Evolutionary conservation across 2,329 filamentous ascomycete genomes (phyloP).

Genomic region (Aspergillus amoenus): DNA sequence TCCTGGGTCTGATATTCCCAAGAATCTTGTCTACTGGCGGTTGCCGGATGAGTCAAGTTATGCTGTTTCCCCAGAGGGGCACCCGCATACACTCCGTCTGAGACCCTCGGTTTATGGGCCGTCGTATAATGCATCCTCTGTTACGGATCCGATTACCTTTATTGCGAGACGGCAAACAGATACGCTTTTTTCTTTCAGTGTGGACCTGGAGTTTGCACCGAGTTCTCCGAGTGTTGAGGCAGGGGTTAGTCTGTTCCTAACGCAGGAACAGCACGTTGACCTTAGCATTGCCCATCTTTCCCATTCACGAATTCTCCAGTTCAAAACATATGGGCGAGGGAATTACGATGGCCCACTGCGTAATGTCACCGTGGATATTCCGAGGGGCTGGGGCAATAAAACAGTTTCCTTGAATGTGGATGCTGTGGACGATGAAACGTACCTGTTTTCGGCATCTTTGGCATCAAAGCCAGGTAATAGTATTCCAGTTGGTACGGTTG

Average conservation of each 20-base stretch:
- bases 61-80: constrained; percentile 44
- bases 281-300: constrained; percentile 11
- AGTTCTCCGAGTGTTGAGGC: constrained; percentile 9
- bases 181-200: constrained; percentile 17
- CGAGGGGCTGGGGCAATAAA: neutral
- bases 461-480: neutral
- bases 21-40: constrained; percentile 59
- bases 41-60: constrained; percentile 49
- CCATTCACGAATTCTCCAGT: neutral
- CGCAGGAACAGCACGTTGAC: constrained; percentile 21
- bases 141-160: constrained; percentile 11
- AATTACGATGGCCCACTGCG: constrained; percentile 4
- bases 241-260: constrained; percentile 19
- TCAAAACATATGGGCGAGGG: neutral
- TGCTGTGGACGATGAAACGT: constrained; percentile 1
- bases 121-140: constrained; percentile 46
- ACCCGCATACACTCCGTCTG: constrained; percentile 48
- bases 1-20: constrained; percentile 46
- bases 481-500: neutral
- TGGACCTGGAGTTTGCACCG: constrained; percentile 12
- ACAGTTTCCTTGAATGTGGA: neutral
- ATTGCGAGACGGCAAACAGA: constrained; percentile 19
- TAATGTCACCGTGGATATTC: neutral
- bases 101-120: constrained; percentile 54
- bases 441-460: constrained; percentile 5